Conservation (phyloP, 2,329 filamentous ascomycete genomes). For the Cladosporium phlei region DNA sequence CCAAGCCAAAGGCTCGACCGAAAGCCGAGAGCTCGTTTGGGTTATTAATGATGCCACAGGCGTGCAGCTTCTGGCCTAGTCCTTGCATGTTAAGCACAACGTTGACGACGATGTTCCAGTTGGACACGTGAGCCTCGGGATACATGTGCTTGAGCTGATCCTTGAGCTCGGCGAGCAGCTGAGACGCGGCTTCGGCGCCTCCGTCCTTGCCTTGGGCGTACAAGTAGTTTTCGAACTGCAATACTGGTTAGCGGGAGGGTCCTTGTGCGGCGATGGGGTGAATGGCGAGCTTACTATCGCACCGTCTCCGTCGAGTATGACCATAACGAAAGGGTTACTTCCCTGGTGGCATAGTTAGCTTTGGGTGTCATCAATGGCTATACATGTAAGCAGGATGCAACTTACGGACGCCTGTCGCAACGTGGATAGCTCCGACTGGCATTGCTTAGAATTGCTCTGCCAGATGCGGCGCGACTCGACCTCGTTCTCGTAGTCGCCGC, state of each 20-base stretch:
- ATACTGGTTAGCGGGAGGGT: background rate
- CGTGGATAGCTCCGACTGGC: slow-evolving; percentile 17
- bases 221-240: slow-evolving; percentile 43
- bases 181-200: slow-evolving; percentile 44
- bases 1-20: slow-evolving; percentile 40
- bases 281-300: slow-evolving; percentile 37
- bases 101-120: slow-evolving; percentile 44
- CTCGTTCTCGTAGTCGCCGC: slow-evolving; percentile 35
- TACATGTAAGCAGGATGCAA: background rate
- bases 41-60: slow-evolving; percentile 37
- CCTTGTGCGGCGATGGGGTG: background rate
- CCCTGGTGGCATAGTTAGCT: slow-evolving; percentile 17
- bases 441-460: slow-evolving; percentile 26
- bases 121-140: slow-evolving; percentile 33
- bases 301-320: slow-evolving; percentile 48
- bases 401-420: slow-evolving; percentile 25
- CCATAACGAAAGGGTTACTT: slow-evolving; percentile 41
- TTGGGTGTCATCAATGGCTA: no score
- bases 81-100: slow-evolving; percentile 46
- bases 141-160: slow-evolving; percentile 39
- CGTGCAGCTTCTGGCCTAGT: slow-evolving; percentile 39
- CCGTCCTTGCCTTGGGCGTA: slow-evolving; percentile 40
- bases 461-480: slow-evolving; percentile 32
- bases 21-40: slow-evolving; percentile 39
- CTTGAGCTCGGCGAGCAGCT: slow-evolving; percentile 38